These are phyloP conservation scores for Haplosporangium gracile DNA, from an alignment of 192 early-diverging fungal genomes.

Conservation along the genomic window DNA sequence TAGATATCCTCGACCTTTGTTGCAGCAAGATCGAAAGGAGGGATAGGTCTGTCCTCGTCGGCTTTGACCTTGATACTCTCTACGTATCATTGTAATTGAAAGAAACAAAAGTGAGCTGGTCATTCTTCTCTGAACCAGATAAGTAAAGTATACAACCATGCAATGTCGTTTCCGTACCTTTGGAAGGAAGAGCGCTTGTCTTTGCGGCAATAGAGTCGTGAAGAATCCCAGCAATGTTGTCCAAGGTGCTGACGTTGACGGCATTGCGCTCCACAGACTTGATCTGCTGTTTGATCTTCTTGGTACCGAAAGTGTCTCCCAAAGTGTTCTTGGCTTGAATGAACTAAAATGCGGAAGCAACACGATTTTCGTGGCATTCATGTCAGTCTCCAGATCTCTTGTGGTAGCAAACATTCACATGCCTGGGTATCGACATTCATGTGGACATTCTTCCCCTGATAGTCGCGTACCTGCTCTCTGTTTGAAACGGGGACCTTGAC, in stretches of 20 bases:
- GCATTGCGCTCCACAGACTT: constrained; percentile 88
- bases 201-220: constrained; percentile 77
- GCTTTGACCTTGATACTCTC: constrained; percentile 65
- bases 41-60: constrained; percentile 77
- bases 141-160: constrained; percentile 1
- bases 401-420: not conserved
- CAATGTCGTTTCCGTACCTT: constrained; percentile 31
- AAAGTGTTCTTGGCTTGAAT: constrained; percentile 79
- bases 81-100: not conserved
- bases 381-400: not conserved
- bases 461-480: constrained; percentile 34
- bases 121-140: not conserved
- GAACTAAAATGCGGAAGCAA: constrained; percentile 55
- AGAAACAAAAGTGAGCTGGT: not conserved
- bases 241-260: constrained; percentile 79
- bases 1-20: constrained; percentile 82
- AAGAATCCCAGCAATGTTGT: constrained; percentile 74
- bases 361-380: not conserved
- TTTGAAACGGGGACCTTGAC: constrained; percentile 17
- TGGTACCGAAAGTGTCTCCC: constrained; percentile 94
- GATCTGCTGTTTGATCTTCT: constrained; percentile 88
- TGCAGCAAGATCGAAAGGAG: constrained; percentile 78
- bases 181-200: constrained; percentile 71
- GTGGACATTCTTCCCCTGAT: not conserved
- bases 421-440: not conserved